Conservation (phyloP, 2,329 filamentous ascomycete genomes). For the Pestalotiopsis sp. region DNA sequence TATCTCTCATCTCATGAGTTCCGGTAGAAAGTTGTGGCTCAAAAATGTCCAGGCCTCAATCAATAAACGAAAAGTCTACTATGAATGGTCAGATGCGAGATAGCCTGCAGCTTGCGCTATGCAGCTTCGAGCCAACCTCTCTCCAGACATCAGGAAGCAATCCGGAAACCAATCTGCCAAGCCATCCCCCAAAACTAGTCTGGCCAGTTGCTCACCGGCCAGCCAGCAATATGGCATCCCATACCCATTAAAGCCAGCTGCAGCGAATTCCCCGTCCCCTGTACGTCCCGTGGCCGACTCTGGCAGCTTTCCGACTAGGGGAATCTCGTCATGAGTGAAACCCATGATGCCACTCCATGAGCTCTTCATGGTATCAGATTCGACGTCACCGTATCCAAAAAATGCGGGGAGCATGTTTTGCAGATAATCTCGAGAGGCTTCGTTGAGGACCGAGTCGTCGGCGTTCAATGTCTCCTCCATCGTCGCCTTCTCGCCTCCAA, state of each 20-base stretch:
- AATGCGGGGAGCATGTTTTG: not conserved
- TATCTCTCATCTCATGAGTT: too few relatives aligned
- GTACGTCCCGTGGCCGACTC: not conserved
- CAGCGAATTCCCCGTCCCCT: not conserved
- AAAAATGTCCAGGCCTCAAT: not conserved
- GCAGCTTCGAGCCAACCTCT: not conserved
- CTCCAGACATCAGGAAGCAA: not conserved
- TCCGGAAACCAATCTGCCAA: not conserved
- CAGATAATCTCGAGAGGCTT: not conserved
- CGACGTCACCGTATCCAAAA: not conserved
- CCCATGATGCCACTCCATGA: constrained; percentile 1
- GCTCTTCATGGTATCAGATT: not conserved
- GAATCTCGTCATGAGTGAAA: not conserved
- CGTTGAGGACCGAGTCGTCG: not conserved
- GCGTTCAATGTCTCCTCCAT: not conserved
- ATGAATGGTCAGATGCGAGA: not conserved
- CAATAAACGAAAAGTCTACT: not conserved
- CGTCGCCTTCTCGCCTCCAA: not conserved
- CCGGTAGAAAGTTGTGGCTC: not conserved
- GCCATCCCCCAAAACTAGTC: not conserved
- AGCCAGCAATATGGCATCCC: not conserved
- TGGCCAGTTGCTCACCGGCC: not conserved
- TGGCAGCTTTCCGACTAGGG: not conserved
- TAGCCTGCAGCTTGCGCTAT: not conserved
- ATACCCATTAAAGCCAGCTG: not conserved